phyloP scores from a whole-genome alignment of 2,329 filamentous ascomycete species.

The Davidsoniella eucalypti region DNA sequence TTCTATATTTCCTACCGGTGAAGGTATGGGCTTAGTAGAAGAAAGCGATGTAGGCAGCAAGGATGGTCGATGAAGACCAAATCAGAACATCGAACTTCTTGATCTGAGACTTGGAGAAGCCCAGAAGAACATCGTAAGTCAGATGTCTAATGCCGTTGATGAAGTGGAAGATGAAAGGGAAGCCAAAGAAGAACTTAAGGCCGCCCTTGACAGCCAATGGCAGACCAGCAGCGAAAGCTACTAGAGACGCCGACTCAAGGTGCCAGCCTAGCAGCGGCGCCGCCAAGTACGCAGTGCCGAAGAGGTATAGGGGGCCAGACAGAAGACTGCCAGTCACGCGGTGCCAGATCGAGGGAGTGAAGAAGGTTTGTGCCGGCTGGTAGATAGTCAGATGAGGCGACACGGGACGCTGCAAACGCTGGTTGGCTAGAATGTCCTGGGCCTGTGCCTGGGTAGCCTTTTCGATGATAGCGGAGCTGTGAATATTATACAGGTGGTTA shows the following conservation, averaged over 20 bases:
- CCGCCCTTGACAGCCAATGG: slow-evolving; percentile 42
- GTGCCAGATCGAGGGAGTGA: slow-evolving; percentile 54
- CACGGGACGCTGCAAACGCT: slow-evolving; percentile 68
- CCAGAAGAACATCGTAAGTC: slow-evolving; percentile 33
- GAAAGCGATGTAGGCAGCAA: slow-evolving; percentile 30
- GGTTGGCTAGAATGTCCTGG: slow-evolving; percentile 54
- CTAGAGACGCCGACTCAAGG: slow-evolving; percentile 42
- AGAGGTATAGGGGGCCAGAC: slow-evolving; percentile 61
- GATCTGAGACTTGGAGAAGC: slow-evolving; percentile 33
- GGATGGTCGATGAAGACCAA: slow-evolving; percentile 29
- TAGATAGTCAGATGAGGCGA: slow-evolving; percentile 79
- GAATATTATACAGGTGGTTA: slow-evolving; percentile 18
- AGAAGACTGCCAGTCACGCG: slow-evolving; percentile 68
- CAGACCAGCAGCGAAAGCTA: slow-evolving; percentile 41
- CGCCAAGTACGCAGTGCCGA: slow-evolving; percentile 63
- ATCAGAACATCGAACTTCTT: slow-evolving; percentile 29
- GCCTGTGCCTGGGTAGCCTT: slow-evolving; percentile 38
- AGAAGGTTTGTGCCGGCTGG: slow-evolving; percentile 72
- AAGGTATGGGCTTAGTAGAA: slow-evolving; percentile 23
- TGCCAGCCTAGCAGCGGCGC: slow-evolving; percentile 56
- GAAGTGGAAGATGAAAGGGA: slow-evolving; percentile 43
- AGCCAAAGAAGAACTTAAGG: slow-evolving; percentile 38
- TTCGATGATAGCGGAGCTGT: slow-evolving; percentile 37
- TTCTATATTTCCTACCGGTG: no score
- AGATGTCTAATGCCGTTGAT: slow-evolving; percentile 40